Percentiles rank a stretch among this genome's conserved stretches.
These are phyloP conservation scores for Saturnispora diversa DNA, from an alignment of 805 yeast genomes.

Conservation along the genomic window DNA sequence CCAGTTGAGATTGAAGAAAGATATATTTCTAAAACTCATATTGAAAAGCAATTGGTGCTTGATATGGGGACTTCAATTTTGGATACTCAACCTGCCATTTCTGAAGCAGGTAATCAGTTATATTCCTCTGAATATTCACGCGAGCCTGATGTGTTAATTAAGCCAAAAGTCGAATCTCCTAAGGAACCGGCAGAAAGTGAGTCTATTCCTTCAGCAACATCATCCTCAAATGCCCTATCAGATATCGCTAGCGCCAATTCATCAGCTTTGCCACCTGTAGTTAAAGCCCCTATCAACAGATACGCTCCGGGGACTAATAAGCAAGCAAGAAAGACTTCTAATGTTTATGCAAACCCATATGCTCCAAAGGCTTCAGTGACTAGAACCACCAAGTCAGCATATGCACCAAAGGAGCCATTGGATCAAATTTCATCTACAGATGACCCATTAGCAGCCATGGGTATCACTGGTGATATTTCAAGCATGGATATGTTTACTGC, in stretches of 20 bases:
- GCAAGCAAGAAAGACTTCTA: neutral
- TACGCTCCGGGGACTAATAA: neutral
- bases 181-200: too few species aligned
- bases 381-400: neutral
- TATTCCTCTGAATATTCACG: too few species aligned
- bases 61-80: too few species aligned
- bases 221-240: too few species aligned
- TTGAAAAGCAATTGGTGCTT: too few species aligned
- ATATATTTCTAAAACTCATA: too few species aligned
- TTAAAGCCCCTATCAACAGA: constrained; percentile 1
- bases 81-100: too few species aligned
- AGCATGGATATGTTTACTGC: constrained; percentile 26
- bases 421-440: neutral
- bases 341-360: constrained; percentile 11
- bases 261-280: neutral
- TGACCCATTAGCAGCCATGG: constrained; percentile 10
- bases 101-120: too few species aligned
- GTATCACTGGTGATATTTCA: constrained; percentile 14
- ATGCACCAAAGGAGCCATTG: constrained; percentile 4
- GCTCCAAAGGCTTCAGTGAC: constrained; percentile 5
- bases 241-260: neutral
- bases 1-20: neutral
- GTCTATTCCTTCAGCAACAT: too few species aligned
- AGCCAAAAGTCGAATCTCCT: too few species aligned
- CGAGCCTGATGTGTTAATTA: too few species aligned